phyloP scores from a whole-genome alignment of 1,139 yeast species.

The Pichia sp. region DNA sequence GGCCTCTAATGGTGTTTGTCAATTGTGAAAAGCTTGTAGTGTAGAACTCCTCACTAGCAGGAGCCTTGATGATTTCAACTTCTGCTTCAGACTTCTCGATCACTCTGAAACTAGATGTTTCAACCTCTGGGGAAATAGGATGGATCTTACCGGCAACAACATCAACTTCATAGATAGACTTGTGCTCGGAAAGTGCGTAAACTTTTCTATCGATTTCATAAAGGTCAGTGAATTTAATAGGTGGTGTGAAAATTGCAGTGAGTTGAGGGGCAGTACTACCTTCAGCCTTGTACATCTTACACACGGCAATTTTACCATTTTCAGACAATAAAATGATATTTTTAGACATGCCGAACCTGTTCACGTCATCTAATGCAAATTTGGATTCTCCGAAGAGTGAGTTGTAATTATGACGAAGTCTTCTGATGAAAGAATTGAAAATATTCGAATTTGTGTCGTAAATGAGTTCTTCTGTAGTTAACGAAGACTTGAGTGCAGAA shows the following conservation, averaged over 20 bases:
- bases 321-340: slow-evolving; percentile 43
- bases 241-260: slow-evolving; percentile 27
- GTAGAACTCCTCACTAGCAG: slow-evolving; percentile 13
- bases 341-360: slow-evolving; percentile 52
- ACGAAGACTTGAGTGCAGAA: slow-evolving; percentile 34
- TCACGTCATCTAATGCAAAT: background rate
- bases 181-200: slow-evolving; percentile 8
- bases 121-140: slow-evolving; percentile 5
- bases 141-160: slow-evolving; percentile 17
- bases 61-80: slow-evolving; percentile 16
- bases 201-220: slow-evolving; percentile 21
- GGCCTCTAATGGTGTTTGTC: slow-evolving; percentile 19
- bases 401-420: slow-evolving; percentile 40
- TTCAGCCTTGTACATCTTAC: slow-evolving; percentile 35
- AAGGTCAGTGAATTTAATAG: slow-evolving; percentile 18
- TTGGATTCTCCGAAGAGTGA: slow-evolving; percentile 21
- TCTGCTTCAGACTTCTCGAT: background rate
- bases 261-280: slow-evolving; percentile 4
- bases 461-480: slow-evolving; percentile 37
- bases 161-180: slow-evolving; percentile 23
- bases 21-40: slow-evolving; percentile 11
- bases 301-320: slow-evolving; percentile 43
- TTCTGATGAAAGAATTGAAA: slow-evolving; percentile 40
- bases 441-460: slow-evolving; percentile 38
- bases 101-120: slow-evolving; percentile 7